These are phyloP conservation scores for Cyclotella kingstonii DNA, from an alignment of 108 stramenopile genomes.

Conservation along the genomic window DNA sequence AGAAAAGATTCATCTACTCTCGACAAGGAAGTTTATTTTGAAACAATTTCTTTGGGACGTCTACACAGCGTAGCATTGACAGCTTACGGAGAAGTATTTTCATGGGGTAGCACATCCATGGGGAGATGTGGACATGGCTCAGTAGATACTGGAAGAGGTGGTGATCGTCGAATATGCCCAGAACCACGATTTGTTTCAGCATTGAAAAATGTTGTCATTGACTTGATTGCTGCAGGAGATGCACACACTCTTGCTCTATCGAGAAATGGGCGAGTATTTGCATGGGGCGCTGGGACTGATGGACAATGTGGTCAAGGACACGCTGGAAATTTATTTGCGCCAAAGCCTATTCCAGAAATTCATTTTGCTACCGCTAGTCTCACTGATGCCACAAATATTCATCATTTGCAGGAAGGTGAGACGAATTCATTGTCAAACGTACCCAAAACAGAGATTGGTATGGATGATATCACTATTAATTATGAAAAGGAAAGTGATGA, in stretches of 20 bases:
- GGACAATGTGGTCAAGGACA: slow-evolving; percentile 94
- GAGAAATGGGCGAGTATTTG: slow-evolving; percentile 80
- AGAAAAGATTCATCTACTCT: slow-evolving; percentile 9
- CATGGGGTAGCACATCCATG: slow-evolving; percentile 74
- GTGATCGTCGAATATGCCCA: slow-evolving; percentile 43
- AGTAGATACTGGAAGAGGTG: slow-evolving; percentile 25
- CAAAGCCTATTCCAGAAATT: slow-evolving; percentile 29
- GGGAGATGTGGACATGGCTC: slow-evolving; percentile 69
- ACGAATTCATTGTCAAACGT: background rate
- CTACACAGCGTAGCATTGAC: slow-evolving; percentile 70
- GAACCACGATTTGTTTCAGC: slow-evolving; percentile 67
- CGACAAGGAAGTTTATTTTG: slow-evolving; percentile 46
- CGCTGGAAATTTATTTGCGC: slow-evolving; percentile 44
- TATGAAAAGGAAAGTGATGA: background rate
- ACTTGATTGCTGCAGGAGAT: slow-evolving; percentile 83
- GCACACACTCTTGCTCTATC: slow-evolving; percentile 91
- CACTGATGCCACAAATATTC: slow-evolving; percentile 56
- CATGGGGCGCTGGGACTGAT: slow-evolving; percentile 89
- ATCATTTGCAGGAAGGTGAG: slow-evolving; percentile 1
- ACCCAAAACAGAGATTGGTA: background rate
- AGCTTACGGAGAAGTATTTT: slow-evolving; percentile 65
- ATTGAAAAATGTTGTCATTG: slow-evolving; percentile 58
- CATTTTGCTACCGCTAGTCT: slow-evolving; percentile 58
- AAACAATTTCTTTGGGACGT: slow-evolving; percentile 60
- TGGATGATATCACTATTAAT: background rate